Evolutionary conservation across 164 flowering plant species (phyloP), one percentile per base, ranked within the genome.

Genomic region (Annona squamosa): DNA sequence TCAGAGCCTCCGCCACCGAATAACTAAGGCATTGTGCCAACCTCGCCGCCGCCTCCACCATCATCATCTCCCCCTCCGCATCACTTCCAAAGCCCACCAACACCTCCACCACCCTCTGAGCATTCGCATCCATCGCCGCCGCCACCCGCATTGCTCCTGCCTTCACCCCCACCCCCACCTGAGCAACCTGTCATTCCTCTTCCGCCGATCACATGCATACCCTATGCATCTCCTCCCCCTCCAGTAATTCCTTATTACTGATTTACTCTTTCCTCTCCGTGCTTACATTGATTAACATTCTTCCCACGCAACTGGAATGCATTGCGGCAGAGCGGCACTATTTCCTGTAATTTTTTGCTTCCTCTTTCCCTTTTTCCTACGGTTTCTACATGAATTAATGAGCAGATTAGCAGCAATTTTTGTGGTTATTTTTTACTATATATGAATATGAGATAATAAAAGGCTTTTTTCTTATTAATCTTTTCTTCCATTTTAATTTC

Each of bases 141-240:
- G n/a, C n/a, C n/a, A n/a, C n/a, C n/a, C n/a, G n/a, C n/a, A n/a
- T n/a, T n/a, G n/a, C n/a, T n/a, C n/a, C n/a, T n/a, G n/a, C n/a
- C n/a, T n/a, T n/a, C n/a, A n/a, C n/a, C n/a, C n/a, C n/a, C n/a
- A n/a, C n/a, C n/a, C n/a, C 81, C 81, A 52, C 73, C 75, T 66
- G 18, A 68, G 1, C 48, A 17, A 45, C 72, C 72, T 0, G 73
- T 72, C 68, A 71, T 75, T 9, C 89, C 89, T 0, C 81, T 86
- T 6, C 92, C 92, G 4, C 92, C 92, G 7, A 68, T 88, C 42
- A 13, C 46, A 18, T 90, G 89, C n/a, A 84, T 89, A 13, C 76
- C 90, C 1, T 87, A 89, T 57, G 88, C 87, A 44, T 89, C 92
- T 65, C 92, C 92, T 10, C 92, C 92, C 26, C 92, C 92, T 16